phyloP scores from a whole-genome alignment of 2,329 filamentous ascomycete species.

The Trichophyton verrucosum region DNA sequence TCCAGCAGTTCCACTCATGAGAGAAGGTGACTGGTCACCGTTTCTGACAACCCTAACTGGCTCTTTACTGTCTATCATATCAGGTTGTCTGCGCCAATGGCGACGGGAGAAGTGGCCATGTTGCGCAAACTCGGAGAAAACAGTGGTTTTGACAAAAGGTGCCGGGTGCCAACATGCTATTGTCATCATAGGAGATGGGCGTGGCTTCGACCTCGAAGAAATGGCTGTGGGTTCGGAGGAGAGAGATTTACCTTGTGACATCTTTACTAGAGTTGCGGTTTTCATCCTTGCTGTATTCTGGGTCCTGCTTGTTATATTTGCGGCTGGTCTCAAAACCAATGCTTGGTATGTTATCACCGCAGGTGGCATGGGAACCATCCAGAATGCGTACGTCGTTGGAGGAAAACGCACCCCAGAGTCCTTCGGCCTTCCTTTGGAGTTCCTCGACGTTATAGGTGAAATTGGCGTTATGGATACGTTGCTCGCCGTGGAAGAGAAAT shows the following conservation, averaged over 20 bases:
- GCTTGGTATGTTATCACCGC: constrained; percentile 34
- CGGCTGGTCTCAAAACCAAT: constrained; percentile 25
- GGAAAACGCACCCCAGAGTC: constrained; percentile 19
- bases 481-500: constrained; percentile 18
- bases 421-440: constrained; percentile 21
- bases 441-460: constrained; percentile 14
- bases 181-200: constrained; percentile 24
- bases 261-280: constrained; percentile 1
- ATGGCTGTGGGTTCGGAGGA: constrained; percentile 21
- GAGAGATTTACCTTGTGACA: not conserved
- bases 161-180: constrained; percentile 33
- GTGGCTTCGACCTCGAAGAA: constrained; percentile 33
- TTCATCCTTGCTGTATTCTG: constrained; percentile 24
- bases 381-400: constrained; percentile 30
- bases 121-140: constrained; percentile 21
- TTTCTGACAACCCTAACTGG: constrained; percentile 31
- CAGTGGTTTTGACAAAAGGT: constrained; percentile 28
- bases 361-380: constrained; percentile 31
- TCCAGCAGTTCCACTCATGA: constrained; percentile 23
- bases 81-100: constrained; percentile 33
- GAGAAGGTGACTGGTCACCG: constrained; percentile 29
- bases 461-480: constrained; percentile 20
- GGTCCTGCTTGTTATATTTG: constrained; percentile 32
- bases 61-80: constrained; percentile 26
- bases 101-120: constrained; percentile 34